phyloP scores from a whole-genome alignment of 2,329 filamentous ascomycete genomes.

The Fragosphaeria purpurea region DNA sequence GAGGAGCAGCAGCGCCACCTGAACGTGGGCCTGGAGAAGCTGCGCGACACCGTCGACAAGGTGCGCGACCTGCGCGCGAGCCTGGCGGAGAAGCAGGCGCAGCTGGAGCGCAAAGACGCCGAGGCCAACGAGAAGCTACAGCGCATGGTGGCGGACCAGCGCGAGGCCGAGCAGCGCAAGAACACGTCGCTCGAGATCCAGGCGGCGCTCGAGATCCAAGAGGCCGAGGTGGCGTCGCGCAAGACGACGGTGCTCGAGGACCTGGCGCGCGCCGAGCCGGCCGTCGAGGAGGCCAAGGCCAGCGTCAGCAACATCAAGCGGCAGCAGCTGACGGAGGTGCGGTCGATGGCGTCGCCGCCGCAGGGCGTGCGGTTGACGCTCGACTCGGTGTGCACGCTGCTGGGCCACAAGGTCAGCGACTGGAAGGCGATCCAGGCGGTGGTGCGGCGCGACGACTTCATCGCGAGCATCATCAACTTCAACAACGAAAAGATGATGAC shows the following conservation, averaged over 20 bases:
- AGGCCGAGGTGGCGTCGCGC: conserved; percentile 73
- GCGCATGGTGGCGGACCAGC: conserved; percentile 92
- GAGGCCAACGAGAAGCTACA: conserved; percentile 97
- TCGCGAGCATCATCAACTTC: conserved; percentile 94
- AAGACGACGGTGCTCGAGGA: conserved; percentile 79
- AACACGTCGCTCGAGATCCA: conserved; percentile 82
- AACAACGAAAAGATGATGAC: conserved; percentile 97
- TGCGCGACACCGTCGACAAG: conserved; percentile 94
- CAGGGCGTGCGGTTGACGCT: conserved; percentile 83
- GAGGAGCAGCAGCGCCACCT: conserved; percentile 98
- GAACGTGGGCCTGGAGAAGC: conserved; percentile 94
- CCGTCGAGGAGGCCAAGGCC: conserved; percentile 83
- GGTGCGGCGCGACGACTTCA: conserved; percentile 89
- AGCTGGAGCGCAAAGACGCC: conserved; percentile 85
- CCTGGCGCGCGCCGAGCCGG: conserved; percentile 83
- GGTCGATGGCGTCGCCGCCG: conserved; percentile 91
- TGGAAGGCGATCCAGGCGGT: conserved; percentile 90
- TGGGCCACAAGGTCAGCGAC: conserved; percentile 82
- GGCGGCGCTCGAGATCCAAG: conserved; percentile 75
- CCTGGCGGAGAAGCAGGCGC: conserved; percentile 85
- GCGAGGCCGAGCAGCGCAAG: conserved; percentile 87
- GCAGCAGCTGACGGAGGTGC: conserved; percentile 92
- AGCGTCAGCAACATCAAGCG: conserved; percentile 98
- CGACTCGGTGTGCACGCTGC: conserved; percentile 89
- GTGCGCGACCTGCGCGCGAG: conserved; percentile 85